Evolutionary conservation across 129 eudicot genomes (phyloP).

Genomic region (Arctium minus): DNA sequence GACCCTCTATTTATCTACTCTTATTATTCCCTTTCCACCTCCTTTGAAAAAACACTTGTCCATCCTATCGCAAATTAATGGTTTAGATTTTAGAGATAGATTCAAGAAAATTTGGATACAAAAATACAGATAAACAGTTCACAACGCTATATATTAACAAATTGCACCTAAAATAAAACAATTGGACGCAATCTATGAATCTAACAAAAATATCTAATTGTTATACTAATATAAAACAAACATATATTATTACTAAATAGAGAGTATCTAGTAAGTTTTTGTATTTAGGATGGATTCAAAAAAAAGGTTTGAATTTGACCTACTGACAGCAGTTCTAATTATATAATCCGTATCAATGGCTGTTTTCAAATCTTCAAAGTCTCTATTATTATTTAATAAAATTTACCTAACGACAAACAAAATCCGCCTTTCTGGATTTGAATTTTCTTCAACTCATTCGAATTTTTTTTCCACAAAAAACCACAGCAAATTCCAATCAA

Average conservation of each 20-base stretch:
- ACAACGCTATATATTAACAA: not conserved
- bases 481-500: not conserved
- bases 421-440: constrained; percentile 13
- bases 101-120: not conserved
- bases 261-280: not conserved
- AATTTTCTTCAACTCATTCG: not conserved
- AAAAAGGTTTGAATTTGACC: constrained; percentile 11
- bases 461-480: not conserved
- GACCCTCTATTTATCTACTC: not conserved
- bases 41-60: not conserved
- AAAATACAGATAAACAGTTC: not conserved
- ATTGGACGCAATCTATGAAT: constrained; percentile 3
- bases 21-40: not conserved
- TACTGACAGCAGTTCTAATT: not conserved
- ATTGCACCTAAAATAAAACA: constrained; percentile 3
- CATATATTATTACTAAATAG: not conserved
- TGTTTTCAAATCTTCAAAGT: constrained; percentile 17
- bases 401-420: constrained; percentile 16
- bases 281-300: not conserved
- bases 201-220: not conserved
- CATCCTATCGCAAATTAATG: not conserved
- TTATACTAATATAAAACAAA: not conserved
- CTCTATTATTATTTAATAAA: constrained; percentile 7
- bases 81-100: not conserved
- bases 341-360: constrained; percentile 2